Conservation (phyloP, 257 asterid genomes). For the Osmanthus fragrans region DNA sequence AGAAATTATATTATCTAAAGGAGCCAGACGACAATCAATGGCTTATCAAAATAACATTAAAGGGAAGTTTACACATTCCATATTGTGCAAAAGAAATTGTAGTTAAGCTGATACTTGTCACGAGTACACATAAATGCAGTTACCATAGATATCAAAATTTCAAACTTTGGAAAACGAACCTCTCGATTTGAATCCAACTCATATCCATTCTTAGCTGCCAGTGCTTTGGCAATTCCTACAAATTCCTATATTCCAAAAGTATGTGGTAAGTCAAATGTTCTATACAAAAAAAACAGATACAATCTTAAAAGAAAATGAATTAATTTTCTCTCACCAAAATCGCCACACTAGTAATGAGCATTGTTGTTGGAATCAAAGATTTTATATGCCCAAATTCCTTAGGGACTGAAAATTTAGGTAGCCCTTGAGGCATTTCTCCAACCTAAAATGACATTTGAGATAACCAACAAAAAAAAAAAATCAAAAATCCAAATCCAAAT, state of each 20-base stretch:
- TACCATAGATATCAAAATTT: conserved; percentile 8
- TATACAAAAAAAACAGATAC: conserved; percentile 3
- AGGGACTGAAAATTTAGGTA: conserved; percentile 87
- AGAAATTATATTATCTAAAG: conserved; percentile 15
- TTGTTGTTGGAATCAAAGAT: conserved; percentile 83
- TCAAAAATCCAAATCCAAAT: no score
- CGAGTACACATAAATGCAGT: conserved; percentile 19
- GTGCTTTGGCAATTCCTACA: conserved; percentile 97
- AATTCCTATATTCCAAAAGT: conserved; percentile 63
- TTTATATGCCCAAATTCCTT: conserved; percentile 61
- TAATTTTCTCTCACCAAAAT: conserved; percentile 68
- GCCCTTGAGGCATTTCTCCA: conserved; percentile 97
- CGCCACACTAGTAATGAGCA: conserved; percentile 98
- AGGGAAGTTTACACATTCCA: background rate
- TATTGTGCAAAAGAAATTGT: background rate
- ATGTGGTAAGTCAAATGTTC: conserved; percentile 9
- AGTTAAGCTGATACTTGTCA: no score
- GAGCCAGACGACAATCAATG: background rate
- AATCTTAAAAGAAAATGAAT: conserved; percentile 16
- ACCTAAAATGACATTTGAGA: conserved; percentile 56
- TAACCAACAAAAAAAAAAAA: no score
- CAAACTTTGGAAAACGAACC: conserved; percentile 46
- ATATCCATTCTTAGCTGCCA: conserved; percentile 96
- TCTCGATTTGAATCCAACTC: conserved; percentile 98
- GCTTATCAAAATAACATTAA: background rate